These are phyloP conservation scores for Auriscalpium orientale DNA, from an alignment of 768 basidiomycete species.

Conservation along the genomic window DNA sequence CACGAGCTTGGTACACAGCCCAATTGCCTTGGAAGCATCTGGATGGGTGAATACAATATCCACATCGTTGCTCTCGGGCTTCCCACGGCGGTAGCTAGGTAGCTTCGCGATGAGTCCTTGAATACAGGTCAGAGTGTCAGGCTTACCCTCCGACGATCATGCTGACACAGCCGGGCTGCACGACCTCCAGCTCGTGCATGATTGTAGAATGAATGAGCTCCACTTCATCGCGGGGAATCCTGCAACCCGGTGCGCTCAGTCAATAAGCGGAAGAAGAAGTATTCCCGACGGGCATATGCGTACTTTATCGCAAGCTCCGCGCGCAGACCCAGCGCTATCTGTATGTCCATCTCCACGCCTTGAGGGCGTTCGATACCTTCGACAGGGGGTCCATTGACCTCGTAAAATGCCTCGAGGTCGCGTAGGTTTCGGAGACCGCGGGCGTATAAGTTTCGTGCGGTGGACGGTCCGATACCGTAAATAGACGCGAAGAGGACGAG, in stretches of 20 bases:
- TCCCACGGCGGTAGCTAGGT: conserved; percentile 76
- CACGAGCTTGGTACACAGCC: conserved; percentile 55
- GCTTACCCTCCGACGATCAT: conserved; percentile 76
- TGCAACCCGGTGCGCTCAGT: conserved; percentile 17
- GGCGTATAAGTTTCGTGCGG: conserved; percentile 57
- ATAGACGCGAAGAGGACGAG: conserved; percentile 54
- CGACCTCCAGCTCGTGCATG: conserved; percentile 51
- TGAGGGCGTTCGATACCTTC: conserved; percentile 13
- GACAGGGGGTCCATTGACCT: conserved; percentile 25
- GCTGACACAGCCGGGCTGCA: conserved; percentile 62
- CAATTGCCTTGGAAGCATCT: conserved; percentile 45
- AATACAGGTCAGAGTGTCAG: not conserved
- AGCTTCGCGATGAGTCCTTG: not conserved
- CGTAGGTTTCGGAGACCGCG: conserved; percentile 59
- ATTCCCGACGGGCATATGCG: conserved; percentile 6
- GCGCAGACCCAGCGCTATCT: conserved; percentile 51
- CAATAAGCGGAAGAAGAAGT: not conserved
- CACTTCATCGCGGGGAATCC: conserved; percentile 71
- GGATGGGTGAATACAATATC: conserved; percentile 85
- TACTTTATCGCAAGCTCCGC: conserved; percentile 47
- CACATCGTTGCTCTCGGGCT: conserved; percentile 73
- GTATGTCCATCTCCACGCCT: conserved; percentile 28
- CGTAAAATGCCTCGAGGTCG: conserved; percentile 64
- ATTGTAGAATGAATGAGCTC: conserved; percentile 68
- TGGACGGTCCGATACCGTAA: conserved; percentile 70